These are phyloP conservation scores for Medicago ruthenica DNA, from an alignment of 306 rosid genomes.

Conservation along the genomic window DNA sequence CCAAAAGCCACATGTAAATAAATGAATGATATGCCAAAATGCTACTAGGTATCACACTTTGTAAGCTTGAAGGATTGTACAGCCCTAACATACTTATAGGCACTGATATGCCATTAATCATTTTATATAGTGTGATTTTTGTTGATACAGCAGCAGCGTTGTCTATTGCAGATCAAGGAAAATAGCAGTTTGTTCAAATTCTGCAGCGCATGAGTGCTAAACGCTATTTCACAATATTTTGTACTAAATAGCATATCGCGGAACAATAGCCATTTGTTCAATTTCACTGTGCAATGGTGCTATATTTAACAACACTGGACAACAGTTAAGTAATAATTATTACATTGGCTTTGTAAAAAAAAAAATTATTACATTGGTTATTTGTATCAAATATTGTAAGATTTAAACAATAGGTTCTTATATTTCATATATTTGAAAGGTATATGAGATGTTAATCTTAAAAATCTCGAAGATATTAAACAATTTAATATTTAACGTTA, in stretches of 20 bases:
- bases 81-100: neutral
- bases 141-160: neutral
- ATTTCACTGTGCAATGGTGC: neutral
- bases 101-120: neutral
- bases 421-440: neutral
- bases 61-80: neutral
- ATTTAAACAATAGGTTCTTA: neutral
- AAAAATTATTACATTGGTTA: neutral
- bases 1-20: conserved; percentile 30
- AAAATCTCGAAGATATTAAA: too few relatives aligned
- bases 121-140: neutral
- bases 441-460: too few relatives aligned
- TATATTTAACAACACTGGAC: neutral
- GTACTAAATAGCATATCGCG: neutral
- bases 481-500: neutral
- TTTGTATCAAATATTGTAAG: neutral
- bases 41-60: neutral
- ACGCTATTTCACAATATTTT: neutral
- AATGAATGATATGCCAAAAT: neutral
- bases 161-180: neutral
- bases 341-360: neutral
- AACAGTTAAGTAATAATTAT: neutral
- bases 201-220: neutral
- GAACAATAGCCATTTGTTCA: neutral
- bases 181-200: neutral